Base-by-base conservation (phyloP, 1,139 yeast genomes). In the Debaryomycetaceae sp. region DNA sequence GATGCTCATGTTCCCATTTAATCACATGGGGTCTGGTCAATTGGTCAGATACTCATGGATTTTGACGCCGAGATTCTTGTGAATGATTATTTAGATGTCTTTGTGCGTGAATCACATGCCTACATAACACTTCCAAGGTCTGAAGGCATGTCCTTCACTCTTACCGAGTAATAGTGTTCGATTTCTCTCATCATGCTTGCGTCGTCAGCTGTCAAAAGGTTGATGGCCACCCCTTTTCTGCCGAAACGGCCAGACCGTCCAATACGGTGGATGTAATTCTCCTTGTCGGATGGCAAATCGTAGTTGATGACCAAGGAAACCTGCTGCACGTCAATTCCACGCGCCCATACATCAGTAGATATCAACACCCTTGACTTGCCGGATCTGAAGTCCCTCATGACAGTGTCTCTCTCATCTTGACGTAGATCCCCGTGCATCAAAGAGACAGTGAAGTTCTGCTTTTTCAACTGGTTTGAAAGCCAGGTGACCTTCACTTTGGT, bases 391-490 rank as follows among this genome's bases (percentile, higher is more conserved):
- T 90, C 97, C 57, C 80, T 81, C 98, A 93, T 93, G 50, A 91
- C 84, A 45, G 75, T 71, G 63, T 90, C 96, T 63, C 98, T 76
- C 59, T 91, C 96, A 47, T 85, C 89, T 67, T 93, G 98, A 57
- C 87, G 85, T 96, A 93, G 87, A 59, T 93, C 98, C 24, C 97
- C 98, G 62, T 93, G 98, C 96, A 93, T 91, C 7, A 97, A 77
- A 5, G 84, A 88, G 14, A 91, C 97, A 0, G 96, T 84, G 66
- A 93, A 93, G 61, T 89, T 87, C 14, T 91, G 83, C 55, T 80
- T 83, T 44, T 76, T 74, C 78, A 93, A 78, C 59, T 86, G 85
- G n/a, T 79, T 82, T 5, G 89, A 74, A 24, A 93, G 72, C 96
- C 97, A 90, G 62, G 89, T 95, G 37, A 93, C 98, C 63, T 91